Evolutionary conservation across 345 rosid species (phyloP), one percentile per base, ranked within the genome.

Genomic region (Isatis tinctoria): DNA sequence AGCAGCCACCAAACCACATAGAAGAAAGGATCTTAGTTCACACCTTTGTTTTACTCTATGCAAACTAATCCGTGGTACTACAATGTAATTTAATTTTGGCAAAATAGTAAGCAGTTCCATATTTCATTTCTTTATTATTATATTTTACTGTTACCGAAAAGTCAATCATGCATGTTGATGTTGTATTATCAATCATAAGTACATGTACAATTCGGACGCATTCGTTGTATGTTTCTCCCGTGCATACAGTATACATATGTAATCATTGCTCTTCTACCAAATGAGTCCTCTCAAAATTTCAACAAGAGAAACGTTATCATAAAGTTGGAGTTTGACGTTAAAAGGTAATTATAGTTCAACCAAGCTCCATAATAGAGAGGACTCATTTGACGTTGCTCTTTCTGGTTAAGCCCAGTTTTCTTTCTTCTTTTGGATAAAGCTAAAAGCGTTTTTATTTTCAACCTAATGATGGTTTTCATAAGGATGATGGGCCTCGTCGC

Each of bases 31-130:
- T 67, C 18, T 41, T 60, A 68, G 72, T 74, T 74, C 73, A 74
- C 78, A 74, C 73, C 73, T 67, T 48, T 65, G 60, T 56, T 65
- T 64, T 73, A 26, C 65, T 32, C 61, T 57, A 58, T 74, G 52
- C 41, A 51, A 74, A 30, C 24, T 58, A 74, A 57, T 51, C 57
- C 63, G 28, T 75, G 32, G 79, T 51, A 68, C 79, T 51, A 10
- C 54, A 37, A 18, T 37, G 44, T 48, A 39, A 59, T 10, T 39
- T 41, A 32, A 13, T 32, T 60, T 36, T 74, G 13, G 39, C 36
- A 12, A 35, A 5, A 27, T 16, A 35, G 3, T 17, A 33, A 53
- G 30, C 3, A 27, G 37, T 41, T 53, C 24, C 60, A 58, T 58
- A 26, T 48, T 37, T 17, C 20, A n/a, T 26, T 51, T 61, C 33